These are phyloP conservation scores for Trichoderma pleuroti DNA, from an alignment of 2,329 filamentous ascomycete species.

Conservation along the genomic window DNA sequence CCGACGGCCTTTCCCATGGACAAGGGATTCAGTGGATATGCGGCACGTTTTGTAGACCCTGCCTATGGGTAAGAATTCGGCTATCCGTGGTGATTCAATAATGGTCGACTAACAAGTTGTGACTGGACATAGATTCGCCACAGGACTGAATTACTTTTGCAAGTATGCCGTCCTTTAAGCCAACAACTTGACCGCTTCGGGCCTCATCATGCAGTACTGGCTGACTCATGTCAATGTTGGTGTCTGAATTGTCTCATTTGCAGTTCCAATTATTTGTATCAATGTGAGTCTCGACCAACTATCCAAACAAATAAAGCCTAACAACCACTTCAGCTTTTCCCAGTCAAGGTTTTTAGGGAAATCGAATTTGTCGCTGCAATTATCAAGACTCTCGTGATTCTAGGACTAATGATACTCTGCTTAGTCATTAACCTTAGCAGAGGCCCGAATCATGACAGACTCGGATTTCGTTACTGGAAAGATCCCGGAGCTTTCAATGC, in stretches of 20 bases:
- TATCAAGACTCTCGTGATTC: not conserved
- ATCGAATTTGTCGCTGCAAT: not conserved
- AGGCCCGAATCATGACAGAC: not conserved
- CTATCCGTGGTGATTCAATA: not conserved
- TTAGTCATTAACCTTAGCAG: not conserved
- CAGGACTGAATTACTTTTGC: too few relatives aligned
- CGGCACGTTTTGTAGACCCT: not conserved
- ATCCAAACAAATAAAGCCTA: fast-evolving
- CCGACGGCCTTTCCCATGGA: not conserved
- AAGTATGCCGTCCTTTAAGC: too few relatives aligned
- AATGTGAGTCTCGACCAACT: not conserved
- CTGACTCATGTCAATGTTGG: too few relatives aligned
- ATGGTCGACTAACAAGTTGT: too few relatives aligned
- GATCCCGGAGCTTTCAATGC: not conserved
- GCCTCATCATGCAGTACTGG: too few relatives aligned
- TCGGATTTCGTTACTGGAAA: not conserved
- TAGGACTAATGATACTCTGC: not conserved
- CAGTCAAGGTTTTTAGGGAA: not conserved
- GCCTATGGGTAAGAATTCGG: not conserved
- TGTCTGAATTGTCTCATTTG: not conserved
- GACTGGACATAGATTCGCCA: too few relatives aligned
- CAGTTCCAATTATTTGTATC: not conserved
- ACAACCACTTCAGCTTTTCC: not conserved
- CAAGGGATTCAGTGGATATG: not conserved
- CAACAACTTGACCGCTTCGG: too few relatives aligned